phyloP scores from a whole-genome alignment of 495 filamentous ascomycete species.

The Trichoderma orchidacearum region DNA sequence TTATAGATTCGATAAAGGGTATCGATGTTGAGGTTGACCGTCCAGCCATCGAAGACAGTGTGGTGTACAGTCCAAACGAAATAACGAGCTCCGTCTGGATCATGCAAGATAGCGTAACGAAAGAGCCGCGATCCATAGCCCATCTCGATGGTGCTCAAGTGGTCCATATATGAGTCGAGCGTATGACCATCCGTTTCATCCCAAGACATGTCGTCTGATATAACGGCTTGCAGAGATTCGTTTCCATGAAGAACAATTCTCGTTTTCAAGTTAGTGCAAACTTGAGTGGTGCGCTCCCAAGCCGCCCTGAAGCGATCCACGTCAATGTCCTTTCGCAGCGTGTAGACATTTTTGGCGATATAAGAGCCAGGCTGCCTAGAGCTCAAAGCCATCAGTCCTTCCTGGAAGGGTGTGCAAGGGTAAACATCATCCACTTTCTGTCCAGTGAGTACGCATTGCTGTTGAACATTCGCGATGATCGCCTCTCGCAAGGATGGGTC shows the following conservation, averaged over 20 bases:
- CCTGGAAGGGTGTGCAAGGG: not conserved
- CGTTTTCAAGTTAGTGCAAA: not conserved
- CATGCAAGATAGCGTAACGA: not conserved
- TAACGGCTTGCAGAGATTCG: not conserved
- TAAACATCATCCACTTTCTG: not conserved
- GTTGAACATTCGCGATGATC: not conserved
- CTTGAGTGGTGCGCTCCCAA: not conserved
- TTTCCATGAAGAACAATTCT: not conserved
- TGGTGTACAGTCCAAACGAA: not conserved
- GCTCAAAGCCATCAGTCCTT: slow-evolving; percentile 27
- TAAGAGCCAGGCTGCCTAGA: not conserved
- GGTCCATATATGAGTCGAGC: not conserved
- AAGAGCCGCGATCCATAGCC: not conserved
- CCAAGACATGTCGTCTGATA: not conserved
- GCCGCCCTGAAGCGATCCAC: not conserved
- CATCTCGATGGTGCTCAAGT: not conserved
- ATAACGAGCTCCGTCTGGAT: not conserved
- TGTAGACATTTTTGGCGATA: not conserved
- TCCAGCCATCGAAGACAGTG: not conserved
- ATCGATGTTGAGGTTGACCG: not conserved
- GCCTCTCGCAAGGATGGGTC: not conserved
- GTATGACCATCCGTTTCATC: not conserved
- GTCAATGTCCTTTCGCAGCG: not conserved
- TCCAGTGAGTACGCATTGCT: not conserved
- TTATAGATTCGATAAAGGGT: not conserved